These are phyloP conservation scores for Drosera capensis DNA, from an alignment of 148 eudicot species.

Conservation along the genomic window DNA sequence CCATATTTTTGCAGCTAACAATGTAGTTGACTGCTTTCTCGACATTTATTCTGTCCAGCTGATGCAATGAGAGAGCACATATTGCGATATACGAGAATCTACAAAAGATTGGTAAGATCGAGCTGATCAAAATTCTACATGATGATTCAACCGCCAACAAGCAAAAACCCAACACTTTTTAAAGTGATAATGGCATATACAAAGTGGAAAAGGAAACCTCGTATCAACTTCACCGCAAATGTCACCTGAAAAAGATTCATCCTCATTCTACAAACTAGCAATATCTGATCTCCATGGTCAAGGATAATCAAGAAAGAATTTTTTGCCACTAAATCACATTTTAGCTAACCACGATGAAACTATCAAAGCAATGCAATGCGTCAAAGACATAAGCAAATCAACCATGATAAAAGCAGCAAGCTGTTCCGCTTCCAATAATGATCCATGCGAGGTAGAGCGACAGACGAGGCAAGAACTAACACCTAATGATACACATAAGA, in stretches of 20 bases:
- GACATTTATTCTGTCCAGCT: conserved; percentile 65
- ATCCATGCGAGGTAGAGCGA: no score
- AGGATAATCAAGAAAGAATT: no score
- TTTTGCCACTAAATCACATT: no score
- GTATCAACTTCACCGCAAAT: conserved; percentile 97
- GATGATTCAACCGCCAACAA: neutral
- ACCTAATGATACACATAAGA: no score
- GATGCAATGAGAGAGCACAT: conserved; percentile 57
- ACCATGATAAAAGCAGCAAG: neutral
- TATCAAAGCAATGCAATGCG: no score
- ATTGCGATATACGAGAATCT: conserved; percentile 90
- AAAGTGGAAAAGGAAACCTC: conserved; percentile 28
- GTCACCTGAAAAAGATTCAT: conserved; percentile 94
- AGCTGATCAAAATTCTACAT: no score
- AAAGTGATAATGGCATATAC: neutral
- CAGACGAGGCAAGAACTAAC: no score
- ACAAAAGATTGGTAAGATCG: conserved; percentile 7
- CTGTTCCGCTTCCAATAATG: neutral
- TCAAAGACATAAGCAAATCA: neutral
- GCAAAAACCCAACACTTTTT: neutral
- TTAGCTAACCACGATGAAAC: neutral
- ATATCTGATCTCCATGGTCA: conserved; percentile 44
- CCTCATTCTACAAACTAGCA: conserved; percentile 64
- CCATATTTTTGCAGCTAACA: conserved; percentile 85
- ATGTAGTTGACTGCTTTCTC: conserved; percentile 81